phyloP scores from a whole-genome alignment of 257 asterid species.

The Penstemon barbatus region DNA sequence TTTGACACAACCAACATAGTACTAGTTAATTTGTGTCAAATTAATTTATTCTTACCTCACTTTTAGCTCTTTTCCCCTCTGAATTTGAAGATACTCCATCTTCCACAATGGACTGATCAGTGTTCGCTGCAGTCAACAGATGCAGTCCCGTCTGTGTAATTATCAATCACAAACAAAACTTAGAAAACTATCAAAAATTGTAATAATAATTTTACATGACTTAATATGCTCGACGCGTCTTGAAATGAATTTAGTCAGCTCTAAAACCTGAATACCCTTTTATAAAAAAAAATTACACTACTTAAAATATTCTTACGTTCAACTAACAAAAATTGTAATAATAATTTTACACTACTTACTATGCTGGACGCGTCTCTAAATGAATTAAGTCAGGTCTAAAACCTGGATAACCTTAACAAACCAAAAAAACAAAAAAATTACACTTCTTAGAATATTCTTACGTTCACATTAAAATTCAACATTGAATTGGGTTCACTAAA shows the following conservation, averaged over 20 bases:
- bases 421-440: no score
- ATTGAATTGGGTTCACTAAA: slow-evolving; percentile 28
- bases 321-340: no score
- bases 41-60: slow-evolving; percentile 43
- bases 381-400: background rate
- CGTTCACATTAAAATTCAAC: slow-evolving; percentile 67
- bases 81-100: slow-evolving; percentile 50
- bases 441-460: slow-evolving; percentile 25
- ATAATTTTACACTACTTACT: no score
- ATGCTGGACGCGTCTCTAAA: no score
- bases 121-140: slow-evolving; percentile 66
- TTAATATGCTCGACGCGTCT: no score
- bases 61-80: slow-evolving; percentile 51
- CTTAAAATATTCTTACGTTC: no score
- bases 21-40: no score
- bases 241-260: no score
- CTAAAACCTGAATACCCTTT: no score
- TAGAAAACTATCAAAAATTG: background rate
- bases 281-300: background rate
- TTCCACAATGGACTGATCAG: slow-evolving; percentile 62
- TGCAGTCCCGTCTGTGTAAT: slow-evolving; percentile 64
- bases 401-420: background rate
- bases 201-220: no score
- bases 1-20: background rate
- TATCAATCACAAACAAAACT: background rate